phyloP scores from a whole-genome alignment of 2,329 filamentous ascomycete species.

The Stagonosporopsis chrysanthemi region DNA sequence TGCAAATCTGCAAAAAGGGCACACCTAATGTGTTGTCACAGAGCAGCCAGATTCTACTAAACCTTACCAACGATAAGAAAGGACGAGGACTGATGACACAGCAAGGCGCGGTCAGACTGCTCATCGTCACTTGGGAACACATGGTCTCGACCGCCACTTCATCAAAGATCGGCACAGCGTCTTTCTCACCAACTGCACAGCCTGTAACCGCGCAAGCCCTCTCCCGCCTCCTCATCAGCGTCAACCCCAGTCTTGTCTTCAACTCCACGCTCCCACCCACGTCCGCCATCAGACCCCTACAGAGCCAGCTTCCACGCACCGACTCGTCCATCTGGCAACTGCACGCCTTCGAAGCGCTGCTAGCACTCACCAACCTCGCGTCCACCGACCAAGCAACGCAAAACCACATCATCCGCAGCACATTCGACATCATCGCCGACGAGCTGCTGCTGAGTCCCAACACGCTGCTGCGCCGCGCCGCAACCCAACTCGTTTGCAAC shows the following conservation, averaged over 20 bases:
- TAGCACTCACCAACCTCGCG: slow-evolving; percentile 93
- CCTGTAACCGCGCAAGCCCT: slow-evolving; percentile 79
- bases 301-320: slow-evolving; percentile 74
- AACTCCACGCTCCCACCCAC: slow-evolving; percentile 74
- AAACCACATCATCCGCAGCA: slow-evolving; percentile 73
- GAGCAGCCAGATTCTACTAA: slow-evolving; percentile 77
- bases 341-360: slow-evolving; percentile 86
- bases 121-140: slow-evolving; percentile 74
- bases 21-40: slow-evolving; percentile 75
- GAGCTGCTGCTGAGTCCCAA: slow-evolving; percentile 83
- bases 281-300: slow-evolving; percentile 82
- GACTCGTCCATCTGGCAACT: slow-evolving; percentile 70
- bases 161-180: slow-evolving; percentile 50
- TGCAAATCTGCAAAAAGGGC: slow-evolving; percentile 75
- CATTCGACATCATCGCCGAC: slow-evolving; percentile 76
- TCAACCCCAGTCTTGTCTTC: slow-evolving; percentile 85
- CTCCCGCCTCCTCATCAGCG: slow-evolving; percentile 84
- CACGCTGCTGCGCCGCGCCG: slow-evolving; percentile 77
- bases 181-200: slow-evolving; percentile 35
- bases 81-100: slow-evolving; percentile 84
- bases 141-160: slow-evolving; percentile 56
- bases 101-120: slow-evolving; percentile 88
- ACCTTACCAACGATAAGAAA: slow-evolving; percentile 76
- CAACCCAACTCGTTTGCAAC: slow-evolving; percentile 91
- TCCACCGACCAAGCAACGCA: slow-evolving; percentile 72